Percentiles rank a stretch among this genome's conserved stretches.
These are phyloP conservation scores for Colletotrichum sp. DNA, from an alignment of 2,329 filamentous ascomycete genomes.

Conservation along the genomic window DNA sequence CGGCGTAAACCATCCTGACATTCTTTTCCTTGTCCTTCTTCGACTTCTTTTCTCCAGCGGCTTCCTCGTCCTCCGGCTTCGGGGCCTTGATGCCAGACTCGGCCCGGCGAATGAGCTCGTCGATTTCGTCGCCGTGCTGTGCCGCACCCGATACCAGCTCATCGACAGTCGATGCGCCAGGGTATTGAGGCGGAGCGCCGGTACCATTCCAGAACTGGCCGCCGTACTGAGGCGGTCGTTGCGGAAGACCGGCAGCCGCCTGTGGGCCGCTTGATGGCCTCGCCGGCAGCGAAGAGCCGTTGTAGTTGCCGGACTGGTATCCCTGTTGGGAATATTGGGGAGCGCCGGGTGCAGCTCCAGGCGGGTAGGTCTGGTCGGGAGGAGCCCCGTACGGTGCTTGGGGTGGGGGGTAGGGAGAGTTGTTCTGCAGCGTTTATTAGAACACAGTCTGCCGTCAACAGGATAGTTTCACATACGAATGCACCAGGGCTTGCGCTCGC, in stretches of 20 bases:
- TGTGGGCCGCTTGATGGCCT: slow-evolving; percentile 46
- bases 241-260: slow-evolving; percentile 46
- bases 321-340: slow-evolving; percentile 17
- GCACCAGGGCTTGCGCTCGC: slow-evolving; percentile 53
- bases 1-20: slow-evolving; percentile 79
- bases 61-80: slow-evolving; percentile 37
- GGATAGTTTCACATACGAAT: slow-evolving; percentile 58
- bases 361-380: slow-evolving; percentile 35
- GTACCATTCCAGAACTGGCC: slow-evolving; percentile 31
- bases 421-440: slow-evolving; percentile 31
- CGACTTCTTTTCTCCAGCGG: slow-evolving; percentile 63
- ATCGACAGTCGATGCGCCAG: slow-evolving; percentile 27
- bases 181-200: slow-evolving; percentile 36
- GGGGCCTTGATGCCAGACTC: slow-evolving; percentile 63
- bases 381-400: slow-evolving; percentile 39
- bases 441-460: background rate
- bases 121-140: slow-evolving; percentile 63
- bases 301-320: slow-evolving; percentile 8
- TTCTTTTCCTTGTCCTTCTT: slow-evolving; percentile 75
- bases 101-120: slow-evolving; percentile 68
- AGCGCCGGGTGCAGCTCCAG: slow-evolving; percentile 25
- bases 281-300: slow-evolving; percentile 45
- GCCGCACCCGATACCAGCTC: slow-evolving; percentile 46
- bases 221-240: slow-evolving; percentile 47
- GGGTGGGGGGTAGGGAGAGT: slow-evolving; percentile 42